Conservation (phyloP, 495 filamentous ascomycete genomes). For the Aspergillus baeticus region DNA sequence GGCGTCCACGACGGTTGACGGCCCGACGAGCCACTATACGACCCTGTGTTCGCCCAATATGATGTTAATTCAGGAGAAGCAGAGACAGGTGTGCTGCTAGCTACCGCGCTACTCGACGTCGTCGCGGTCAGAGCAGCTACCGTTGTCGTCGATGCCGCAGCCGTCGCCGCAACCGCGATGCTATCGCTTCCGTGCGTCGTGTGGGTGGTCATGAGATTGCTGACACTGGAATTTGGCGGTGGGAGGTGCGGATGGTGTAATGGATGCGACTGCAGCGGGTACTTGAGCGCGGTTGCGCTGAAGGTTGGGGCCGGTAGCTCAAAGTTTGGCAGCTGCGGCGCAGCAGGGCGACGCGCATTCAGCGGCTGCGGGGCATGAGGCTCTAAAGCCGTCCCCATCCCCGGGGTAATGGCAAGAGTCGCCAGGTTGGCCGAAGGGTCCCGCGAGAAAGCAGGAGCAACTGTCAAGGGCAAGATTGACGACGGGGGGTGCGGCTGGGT, state of each 20-base stretch:
- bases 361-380: slow-evolving; percentile 41
- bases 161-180: slow-evolving; percentile 38
- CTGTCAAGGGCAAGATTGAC: neutral
- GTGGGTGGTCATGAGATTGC: slow-evolving; percentile 64
- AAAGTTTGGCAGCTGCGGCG: slow-evolving; percentile 60
- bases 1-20: slow-evolving; percentile 31
- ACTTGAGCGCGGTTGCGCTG: slow-evolving; percentile 38
- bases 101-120: slow-evolving; percentile 42
- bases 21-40: slow-evolving; percentile 51
- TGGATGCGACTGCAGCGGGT: slow-evolving; percentile 33
- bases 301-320: slow-evolving; percentile 58
- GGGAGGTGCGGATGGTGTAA: slow-evolving; percentile 43
- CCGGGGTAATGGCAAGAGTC: slow-evolving; percentile 43
- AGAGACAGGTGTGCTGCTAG: slow-evolving; percentile 36
- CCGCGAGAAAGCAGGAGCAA: slow-evolving; percentile 20
- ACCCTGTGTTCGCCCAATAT: slow-evolving; percentile 50
- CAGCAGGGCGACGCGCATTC: slow-evolving; percentile 58
- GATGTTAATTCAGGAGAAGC: slow-evolving; percentile 38
- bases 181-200: slow-evolving; percentile 59
- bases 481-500: slow-evolving; percentile 13
- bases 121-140: slow-evolving; percentile 46
- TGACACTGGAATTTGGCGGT: slow-evolving; percentile 52
- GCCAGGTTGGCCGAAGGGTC: slow-evolving; percentile 41
- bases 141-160: neutral
- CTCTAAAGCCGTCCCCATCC: slow-evolving; percentile 48